Evolutionary conservation across 192 early-diverging fungal genomes (phyloP).

Genomic region (Coemansia sp.): DNA sequence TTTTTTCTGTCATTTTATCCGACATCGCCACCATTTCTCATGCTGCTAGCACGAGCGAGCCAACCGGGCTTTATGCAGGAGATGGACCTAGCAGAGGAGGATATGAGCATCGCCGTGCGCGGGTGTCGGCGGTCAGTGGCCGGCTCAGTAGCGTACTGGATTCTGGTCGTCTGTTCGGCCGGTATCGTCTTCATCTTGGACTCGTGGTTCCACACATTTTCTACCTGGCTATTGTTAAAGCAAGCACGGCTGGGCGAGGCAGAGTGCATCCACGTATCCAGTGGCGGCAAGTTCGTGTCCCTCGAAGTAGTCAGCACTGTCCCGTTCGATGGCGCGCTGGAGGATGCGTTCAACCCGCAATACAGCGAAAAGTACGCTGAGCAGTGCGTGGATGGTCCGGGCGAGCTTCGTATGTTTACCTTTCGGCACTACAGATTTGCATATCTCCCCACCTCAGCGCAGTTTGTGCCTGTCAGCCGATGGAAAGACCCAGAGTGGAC

Average conservation of each 20-base stretch:
- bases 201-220: constrained; percentile 26
- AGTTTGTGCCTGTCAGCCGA: constrained; percentile 15
- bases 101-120: constrained; percentile 3
- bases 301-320: constrained; percentile 8
- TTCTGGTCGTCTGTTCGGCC: constrained; percentile 17
- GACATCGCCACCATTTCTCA: background rate
- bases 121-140: constrained; percentile 10
- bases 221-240: constrained; percentile 10
- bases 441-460: constrained; percentile 8
- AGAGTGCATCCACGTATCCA: constrained; percentile 9
- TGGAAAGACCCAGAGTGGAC: constrained; percentile 50
- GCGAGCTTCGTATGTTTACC: constrained; percentile 15
- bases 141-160: constrained; percentile 21
- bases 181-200: constrained; percentile 22
- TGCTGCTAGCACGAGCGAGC: background rate
- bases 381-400: background rate
- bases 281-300: constrained; percentile 23
- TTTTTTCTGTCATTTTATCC: background rate
- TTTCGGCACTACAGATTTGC: constrained; percentile 47
- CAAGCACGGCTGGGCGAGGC: constrained; percentile 6
- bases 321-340: background rate
- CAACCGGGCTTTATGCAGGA: constrained; percentile 8
- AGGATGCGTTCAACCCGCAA: constrained; percentile 2
- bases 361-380: background rate
- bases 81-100: constrained; percentile 16